Evolutionary conservation across 176 grass and related monocot species (phyloP).

Genomic region (Musa acuminata): DNA sequence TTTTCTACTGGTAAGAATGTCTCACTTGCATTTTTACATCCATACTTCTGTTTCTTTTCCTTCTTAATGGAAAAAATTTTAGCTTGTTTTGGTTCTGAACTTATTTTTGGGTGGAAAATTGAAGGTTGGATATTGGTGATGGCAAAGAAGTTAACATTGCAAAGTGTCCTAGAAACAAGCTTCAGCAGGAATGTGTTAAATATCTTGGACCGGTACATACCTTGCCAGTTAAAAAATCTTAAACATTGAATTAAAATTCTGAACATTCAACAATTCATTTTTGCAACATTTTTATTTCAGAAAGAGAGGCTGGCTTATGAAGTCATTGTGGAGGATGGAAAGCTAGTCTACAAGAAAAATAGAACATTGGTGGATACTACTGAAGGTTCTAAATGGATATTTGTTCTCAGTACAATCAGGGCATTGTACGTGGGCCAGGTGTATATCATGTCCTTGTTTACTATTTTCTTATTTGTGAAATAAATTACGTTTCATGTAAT

Average conservation of each 20-base stretch:
- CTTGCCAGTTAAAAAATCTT: background rate
- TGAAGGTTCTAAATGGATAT: conserved; percentile 68
- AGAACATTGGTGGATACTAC: conserved; percentile 44
- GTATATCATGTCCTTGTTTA: conserved; percentile 19
- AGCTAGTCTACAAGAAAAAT: conserved; percentile 50
- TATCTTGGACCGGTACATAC: conserved; percentile 42
- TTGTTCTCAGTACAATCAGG: conserved; percentile 31
- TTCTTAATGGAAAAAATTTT: background rate
- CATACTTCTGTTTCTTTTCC: background rate
- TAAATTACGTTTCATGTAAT: background rate
- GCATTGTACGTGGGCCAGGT: conserved; percentile 81
- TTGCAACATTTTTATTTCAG: conserved; percentile 8
- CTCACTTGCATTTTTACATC: background rate
- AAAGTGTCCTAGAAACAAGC: conserved; percentile 68
- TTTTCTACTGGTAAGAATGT: conserved; percentile 19
- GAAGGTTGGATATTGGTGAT: conserved; percentile 94
- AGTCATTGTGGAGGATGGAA: conserved; percentile 51
- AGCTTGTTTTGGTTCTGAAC: background rate
- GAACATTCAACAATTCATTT: background rate
- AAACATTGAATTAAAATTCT: background rate
- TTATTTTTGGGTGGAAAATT: conserved; percentile 6
- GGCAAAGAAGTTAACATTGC: conserved; percentile 87
- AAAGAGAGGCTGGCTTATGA: conserved; percentile 82
- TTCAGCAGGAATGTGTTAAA: conserved; percentile 56
- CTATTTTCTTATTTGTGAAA: background rate